Conservation (phyloP, 2,329 filamentous ascomycete genomes). For the Byssochlamys sp. region DNA sequence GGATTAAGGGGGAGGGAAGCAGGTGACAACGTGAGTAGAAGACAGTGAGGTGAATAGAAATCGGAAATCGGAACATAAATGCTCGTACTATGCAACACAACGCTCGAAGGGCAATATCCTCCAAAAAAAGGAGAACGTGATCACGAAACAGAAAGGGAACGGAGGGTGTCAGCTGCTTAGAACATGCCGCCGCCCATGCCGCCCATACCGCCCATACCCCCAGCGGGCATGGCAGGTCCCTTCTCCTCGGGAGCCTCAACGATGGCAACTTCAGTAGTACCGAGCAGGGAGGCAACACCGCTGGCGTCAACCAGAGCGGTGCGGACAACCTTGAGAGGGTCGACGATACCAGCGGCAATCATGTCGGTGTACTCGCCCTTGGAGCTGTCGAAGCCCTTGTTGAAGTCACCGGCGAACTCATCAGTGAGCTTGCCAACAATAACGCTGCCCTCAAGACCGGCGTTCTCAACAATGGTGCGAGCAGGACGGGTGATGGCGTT, state of each 20-base stretch:
- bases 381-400: conserved; percentile 93
- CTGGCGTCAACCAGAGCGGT: conserved; percentile 90
- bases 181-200: conserved; percentile 60
- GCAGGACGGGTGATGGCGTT: conserved; percentile 93
- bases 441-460: conserved; percentile 87
- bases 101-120: conserved; percentile 19
- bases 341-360: conserved; percentile 92
- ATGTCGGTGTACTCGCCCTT: conserved; percentile 99
- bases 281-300: conserved; percentile 90
- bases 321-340: conserved; percentile 98
- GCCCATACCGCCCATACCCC: conserved; percentile 52
- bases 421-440: conserved; percentile 97
- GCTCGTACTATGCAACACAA: not conserved
- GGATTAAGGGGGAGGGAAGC: not conserved
- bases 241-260: conserved; percentile 94
- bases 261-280: conserved; percentile 95
- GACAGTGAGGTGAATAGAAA: not conserved
- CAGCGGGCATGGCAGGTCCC: conserved; percentile 46
- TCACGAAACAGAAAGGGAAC: conserved; percentile 12
- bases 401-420: conserved; percentile 84
- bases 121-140: conserved; percentile 21
- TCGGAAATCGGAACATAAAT: not conserved
- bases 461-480: conserved; percentile 93
- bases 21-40: not conserved
- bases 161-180: conserved; percentile 30